phyloP scores from a whole-genome alignment of 2,329 filamentous ascomycete species.

The Diaporthe velutina region DNA sequence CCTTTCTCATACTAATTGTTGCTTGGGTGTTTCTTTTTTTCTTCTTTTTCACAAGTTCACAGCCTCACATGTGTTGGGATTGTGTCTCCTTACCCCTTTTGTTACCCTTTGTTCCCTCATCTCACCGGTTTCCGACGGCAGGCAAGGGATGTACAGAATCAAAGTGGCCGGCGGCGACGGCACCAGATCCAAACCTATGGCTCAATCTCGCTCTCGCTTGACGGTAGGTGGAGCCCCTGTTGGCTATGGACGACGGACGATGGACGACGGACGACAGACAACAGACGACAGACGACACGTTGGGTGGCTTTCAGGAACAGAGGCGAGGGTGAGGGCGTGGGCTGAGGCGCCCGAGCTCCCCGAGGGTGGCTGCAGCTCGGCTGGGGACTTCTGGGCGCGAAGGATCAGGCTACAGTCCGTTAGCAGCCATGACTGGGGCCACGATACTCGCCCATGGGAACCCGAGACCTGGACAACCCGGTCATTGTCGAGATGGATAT shows the following conservation, averaged over 20 bases:
- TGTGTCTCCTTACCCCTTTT: neutral
- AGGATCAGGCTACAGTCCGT: neutral
- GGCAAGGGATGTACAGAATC: neutral
- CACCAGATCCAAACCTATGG: neutral
- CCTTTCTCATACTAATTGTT: neutral
- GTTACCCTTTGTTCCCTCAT: neutral
- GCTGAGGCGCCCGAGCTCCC: neutral
- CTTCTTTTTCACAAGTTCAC: neutral
- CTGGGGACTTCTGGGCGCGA: slow-evolving; percentile 14
- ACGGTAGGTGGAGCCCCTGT: neutral
- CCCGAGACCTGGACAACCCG: neutral
- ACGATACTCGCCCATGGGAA: neutral
- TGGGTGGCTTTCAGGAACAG: neutral
- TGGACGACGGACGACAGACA: no score
- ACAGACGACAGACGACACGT: neutral
- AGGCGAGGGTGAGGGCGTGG: neutral
- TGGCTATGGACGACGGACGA: neutral
- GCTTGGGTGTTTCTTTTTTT: neutral
- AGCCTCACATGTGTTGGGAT: neutral
- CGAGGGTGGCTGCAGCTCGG: neutral
- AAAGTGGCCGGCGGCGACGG: neutral
- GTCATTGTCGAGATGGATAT: neutral
- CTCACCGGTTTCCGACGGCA: neutral
- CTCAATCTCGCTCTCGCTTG: neutral
- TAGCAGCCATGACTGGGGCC: neutral